A percentile compares a stretch with the other conserved stretches of the same genome.
Evolutionary conservation across 202 grass and related monocot genomes (phyloP).

Genomic region (Carex arenaria): DNA sequence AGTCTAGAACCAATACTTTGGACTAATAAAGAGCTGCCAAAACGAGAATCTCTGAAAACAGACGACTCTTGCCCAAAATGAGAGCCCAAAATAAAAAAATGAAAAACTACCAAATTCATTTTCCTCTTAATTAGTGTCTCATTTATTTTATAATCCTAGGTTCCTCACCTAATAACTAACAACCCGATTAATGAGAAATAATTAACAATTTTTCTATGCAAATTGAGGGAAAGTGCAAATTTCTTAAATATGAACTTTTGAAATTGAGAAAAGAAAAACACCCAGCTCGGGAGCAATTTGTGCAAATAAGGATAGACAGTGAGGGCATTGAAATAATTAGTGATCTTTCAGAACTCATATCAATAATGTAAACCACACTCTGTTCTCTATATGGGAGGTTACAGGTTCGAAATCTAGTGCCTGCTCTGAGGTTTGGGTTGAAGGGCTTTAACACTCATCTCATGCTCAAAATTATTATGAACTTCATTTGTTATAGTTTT

Average conservation of each 20-base stretch:
- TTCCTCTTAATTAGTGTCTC: neutral
- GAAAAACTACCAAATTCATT: neutral
- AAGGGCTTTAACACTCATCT: neutral
- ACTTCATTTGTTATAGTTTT: slow-evolving; percentile 1
- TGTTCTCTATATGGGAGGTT: neutral
- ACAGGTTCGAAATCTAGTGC: neutral
- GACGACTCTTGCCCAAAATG: slow-evolving; percentile 27
- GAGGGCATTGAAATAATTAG: neutral
- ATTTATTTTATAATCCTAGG: neutral
- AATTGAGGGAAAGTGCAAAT: neutral
- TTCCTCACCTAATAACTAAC: neutral
- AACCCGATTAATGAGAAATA: neutral
- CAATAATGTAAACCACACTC: slow-evolving; percentile 6
- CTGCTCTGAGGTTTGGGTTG: neutral
- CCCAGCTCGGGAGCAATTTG: too few relatives aligned
- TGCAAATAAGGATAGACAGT: too few relatives aligned
- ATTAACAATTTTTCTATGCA: neutral
- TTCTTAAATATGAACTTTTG: neutral
- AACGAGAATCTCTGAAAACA: slow-evolving; percentile 55
- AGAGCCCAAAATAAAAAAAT: neutral
- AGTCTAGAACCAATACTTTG: neutral
- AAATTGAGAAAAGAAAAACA: neutral
- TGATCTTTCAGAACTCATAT: slow-evolving; percentile 15
- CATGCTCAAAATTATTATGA: neutral
- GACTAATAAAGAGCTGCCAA: slow-evolving; percentile 39